Evolutionary conservation across 371 early-diverging fungal species (phyloP), one percentile per base, ranked within the genome.

Genomic region (Mycotypha africana): DNA sequence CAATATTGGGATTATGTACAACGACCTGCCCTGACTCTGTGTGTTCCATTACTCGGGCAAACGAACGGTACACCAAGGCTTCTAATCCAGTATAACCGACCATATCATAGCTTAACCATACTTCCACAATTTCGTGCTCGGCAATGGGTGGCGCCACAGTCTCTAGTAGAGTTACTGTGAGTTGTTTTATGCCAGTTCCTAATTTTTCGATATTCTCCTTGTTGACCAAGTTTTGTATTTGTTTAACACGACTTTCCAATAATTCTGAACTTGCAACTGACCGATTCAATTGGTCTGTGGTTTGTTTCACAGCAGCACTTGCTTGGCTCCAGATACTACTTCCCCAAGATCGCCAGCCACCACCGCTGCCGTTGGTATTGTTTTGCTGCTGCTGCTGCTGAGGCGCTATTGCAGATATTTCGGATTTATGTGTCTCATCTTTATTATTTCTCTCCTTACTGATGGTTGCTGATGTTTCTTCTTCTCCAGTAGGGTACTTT

Each of bases 91-190:
- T 55, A 49, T 81, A 80, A 1, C 81, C 84, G 6, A 69, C 68
- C 77, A 82, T 80, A 44, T 79, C 78, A 51, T 81, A 81, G 3
- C 79, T 62, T 42, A 84, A 45, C 76, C 76, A 81, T 8, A 84
- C 70, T 51, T 81, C 81, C 1, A 84, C 84, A 10, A 84, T 47
- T 47, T 81, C 84, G 44, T 84, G 82, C 42, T 83, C 82, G 14
- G 80, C 75, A 44, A 83, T 81, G 28, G 84, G 81, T 14, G 84
- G 84, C 6, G 79, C 84, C 22, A 83, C 79, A 26, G 78, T 79
- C 24, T 83, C 81, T 28, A 83, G 39, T 6, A 83, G 69, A 2
- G 79, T 72, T 1, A 49, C 53, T 32, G 58, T 58, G 22, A 58
- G 35, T 19, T 48, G 46, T 25, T 58, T 58, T 1, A 60, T 14